Evolutionary conservation across 2,329 filamentous ascomycete genomes (phyloP).

Genomic region (Colletotrichum liaoningense): DNA sequence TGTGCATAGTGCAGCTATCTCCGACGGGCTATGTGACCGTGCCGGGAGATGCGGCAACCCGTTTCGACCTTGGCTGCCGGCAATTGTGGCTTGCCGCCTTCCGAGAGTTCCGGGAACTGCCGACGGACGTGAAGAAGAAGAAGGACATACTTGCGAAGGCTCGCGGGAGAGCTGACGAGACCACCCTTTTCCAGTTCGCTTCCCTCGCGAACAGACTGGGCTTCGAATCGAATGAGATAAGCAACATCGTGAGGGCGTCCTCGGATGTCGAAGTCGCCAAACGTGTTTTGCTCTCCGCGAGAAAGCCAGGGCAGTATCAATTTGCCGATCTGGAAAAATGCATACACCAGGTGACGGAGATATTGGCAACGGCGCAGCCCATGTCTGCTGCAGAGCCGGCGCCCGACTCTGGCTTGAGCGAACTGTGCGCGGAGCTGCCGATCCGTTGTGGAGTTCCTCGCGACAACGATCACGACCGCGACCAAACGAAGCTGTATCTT

Average conservation of each 20-base stretch:
- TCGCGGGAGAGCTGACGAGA: constrained; percentile 3
- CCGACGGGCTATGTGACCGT: background rate
- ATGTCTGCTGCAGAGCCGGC: background rate
- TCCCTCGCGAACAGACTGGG: constrained; percentile 9
- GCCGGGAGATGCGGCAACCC: background rate
- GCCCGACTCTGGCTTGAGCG: background rate
- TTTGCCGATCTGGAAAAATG: constrained; percentile 1
- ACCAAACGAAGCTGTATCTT: background rate
- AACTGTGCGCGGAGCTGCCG: background rate
- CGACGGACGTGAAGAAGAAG: background rate
- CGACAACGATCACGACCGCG: background rate
- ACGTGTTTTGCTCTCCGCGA: constrained; percentile 5
- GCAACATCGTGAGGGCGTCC: background rate
- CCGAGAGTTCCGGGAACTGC: constrained; percentile 5
- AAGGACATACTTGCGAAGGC: background rate
- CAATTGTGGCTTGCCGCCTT: constrained; percentile 10
- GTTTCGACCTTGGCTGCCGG: constrained; percentile 8
- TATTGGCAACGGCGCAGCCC: background rate
- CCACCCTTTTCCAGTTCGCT: constrained; percentile 7
- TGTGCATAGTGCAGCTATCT: background rate
- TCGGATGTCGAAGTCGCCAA: constrained; percentile 5
- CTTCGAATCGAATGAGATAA: constrained; percentile 1
- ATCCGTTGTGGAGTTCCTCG: background rate
- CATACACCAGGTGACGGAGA: background rate
- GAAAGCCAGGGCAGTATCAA: constrained; percentile 2